Conservation (phyloP, 2,329 filamentous ascomycete genomes). For the Aschersonia sp. region DNA sequence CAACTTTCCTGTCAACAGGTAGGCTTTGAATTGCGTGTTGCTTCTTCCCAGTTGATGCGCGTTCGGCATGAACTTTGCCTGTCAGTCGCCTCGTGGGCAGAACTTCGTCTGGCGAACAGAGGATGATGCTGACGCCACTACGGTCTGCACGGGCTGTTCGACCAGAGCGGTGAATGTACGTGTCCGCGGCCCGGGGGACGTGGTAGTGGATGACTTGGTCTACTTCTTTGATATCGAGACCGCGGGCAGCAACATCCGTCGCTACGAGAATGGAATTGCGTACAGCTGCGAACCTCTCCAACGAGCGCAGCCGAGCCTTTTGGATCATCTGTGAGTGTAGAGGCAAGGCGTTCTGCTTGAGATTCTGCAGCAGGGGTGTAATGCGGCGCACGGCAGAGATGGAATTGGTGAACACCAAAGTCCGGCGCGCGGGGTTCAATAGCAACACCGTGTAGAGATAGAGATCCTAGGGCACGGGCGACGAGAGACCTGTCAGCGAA, state of each 20-base stretch:
- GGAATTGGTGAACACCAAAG: slow-evolving; percentile 89
- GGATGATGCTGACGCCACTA: slow-evolving; percentile 67
- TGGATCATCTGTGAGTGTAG: slow-evolving; percentile 93
- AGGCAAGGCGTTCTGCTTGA: slow-evolving; percentile 61
- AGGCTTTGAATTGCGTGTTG: slow-evolving; percentile 64
- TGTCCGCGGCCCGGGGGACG: slow-evolving; percentile 78
- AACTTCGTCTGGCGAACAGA: slow-evolving; percentile 87
- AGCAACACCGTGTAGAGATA: slow-evolving; percentile 83
- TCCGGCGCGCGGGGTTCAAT: slow-evolving; percentile 66
- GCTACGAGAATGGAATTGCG: slow-evolving; percentile 64
- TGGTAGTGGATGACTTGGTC: slow-evolving; percentile 93
- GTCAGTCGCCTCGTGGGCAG: slow-evolving; percentile 70
- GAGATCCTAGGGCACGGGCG: slow-evolving; percentile 47
- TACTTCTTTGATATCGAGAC: slow-evolving; percentile 83
- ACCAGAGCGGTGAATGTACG: slow-evolving; percentile 90
- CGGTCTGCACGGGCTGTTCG: slow-evolving; percentile 77
- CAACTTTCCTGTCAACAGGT: slow-evolving; percentile 69
- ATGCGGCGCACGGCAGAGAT: slow-evolving; percentile 84
- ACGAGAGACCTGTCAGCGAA: not conserved
- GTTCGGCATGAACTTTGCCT: slow-evolving; percentile 67
- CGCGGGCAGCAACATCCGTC: slow-evolving; percentile 85
- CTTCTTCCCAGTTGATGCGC: slow-evolving; percentile 18
- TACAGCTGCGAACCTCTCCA: slow-evolving; percentile 71
- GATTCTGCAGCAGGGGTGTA: slow-evolving; percentile 68
- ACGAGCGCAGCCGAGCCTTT: slow-evolving; percentile 82